A percentile compares a stretch with the other conserved stretches of the same genome.
Conservation (phyloP, 2,329 filamentous ascomycete genomes). For the Dothistroma pini region DNA sequence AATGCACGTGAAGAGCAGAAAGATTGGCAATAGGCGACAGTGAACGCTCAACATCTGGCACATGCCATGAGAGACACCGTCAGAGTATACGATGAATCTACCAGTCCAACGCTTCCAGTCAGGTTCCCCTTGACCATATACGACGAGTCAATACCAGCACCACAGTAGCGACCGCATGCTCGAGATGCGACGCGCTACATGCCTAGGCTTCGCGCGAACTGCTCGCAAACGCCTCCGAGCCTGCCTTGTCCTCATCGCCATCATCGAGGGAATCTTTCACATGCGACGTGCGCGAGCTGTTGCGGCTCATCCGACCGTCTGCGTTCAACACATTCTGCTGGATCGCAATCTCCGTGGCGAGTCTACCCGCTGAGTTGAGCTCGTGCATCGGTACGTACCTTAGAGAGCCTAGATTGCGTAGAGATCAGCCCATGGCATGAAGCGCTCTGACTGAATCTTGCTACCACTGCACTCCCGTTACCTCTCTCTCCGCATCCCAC, state of each 20-base stretch:
- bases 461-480: conserved; percentile 12
- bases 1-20: too few species aligned
- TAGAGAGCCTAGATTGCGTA: not conserved
- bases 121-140: not conserved
- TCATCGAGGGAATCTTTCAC: too few species aligned
- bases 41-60: too few species aligned
- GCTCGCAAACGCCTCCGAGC: too few species aligned
- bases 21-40: too few species aligned
- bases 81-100: too few species aligned
- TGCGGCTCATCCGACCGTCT: too few species aligned
- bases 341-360: too few species aligned
- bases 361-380: not conserved
- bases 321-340: too few species aligned
- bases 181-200: not conserved
- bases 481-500: conserved; percentile 16
- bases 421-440: not conserved
- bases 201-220: not conserved
- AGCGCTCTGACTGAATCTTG: not conserved
- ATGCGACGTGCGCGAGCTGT: too few species aligned
- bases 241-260: too few species aligned
- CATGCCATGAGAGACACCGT: too few species aligned
- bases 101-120: not conserved
- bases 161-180: not conserved
- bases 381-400: not conserved
- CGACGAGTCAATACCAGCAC: not conserved